These are phyloP conservation scores for Alternaria hordeiaustralica DNA, from an alignment of 2,329 filamentous ascomycete genomes.

Conservation along the genomic window DNA sequence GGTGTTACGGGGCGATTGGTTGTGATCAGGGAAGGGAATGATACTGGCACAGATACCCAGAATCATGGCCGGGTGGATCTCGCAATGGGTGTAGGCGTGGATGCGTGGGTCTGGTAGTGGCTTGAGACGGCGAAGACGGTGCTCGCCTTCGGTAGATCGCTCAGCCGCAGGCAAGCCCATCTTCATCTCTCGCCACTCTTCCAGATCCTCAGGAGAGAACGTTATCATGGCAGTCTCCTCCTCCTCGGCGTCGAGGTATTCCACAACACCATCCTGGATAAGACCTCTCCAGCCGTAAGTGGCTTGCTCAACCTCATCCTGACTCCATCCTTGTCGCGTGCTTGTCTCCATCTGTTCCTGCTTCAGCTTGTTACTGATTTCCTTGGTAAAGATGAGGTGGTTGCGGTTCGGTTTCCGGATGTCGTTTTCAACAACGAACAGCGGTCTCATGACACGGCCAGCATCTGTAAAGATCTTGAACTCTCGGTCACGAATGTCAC, in stretches of 20 bases:
- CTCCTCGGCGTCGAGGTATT: conserved; percentile 97
- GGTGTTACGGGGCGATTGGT: conserved; percentile 97
- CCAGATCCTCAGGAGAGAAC: conserved; percentile 96
- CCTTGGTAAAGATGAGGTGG: conserved; percentile 79
- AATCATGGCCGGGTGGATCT: conserved; percentile 99
- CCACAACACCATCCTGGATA: conserved; percentile 82
- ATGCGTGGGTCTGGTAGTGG: conserved; percentile 85
- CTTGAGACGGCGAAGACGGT: conserved; percentile 86
- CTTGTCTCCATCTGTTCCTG: conserved; percentile 69
- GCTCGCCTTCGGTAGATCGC: conserved; percentile 65
- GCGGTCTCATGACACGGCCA: conserved; percentile 88
- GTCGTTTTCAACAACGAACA: conserved; percentile 93
- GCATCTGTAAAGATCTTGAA: conserved; percentile 99
- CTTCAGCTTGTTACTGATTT: conserved; percentile 76
- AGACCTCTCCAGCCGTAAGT: conserved; percentile 90
- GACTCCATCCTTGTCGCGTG: conserved; percentile 63
- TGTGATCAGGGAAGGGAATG: conserved; percentile 99
- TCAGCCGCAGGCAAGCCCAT: conserved; percentile 49
- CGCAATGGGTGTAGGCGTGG: conserved; percentile 95
- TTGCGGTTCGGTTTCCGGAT: conserved; percentile 75
- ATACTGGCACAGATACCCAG: conserved; percentile 98
- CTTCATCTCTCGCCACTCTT: conserved; percentile 59
- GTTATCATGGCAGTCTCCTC: conserved; percentile 99
- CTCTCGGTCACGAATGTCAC: conserved; percentile 95
- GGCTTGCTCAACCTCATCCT: conserved; percentile 62